Percentiles rank a stretch among this genome's conserved stretches.
Conservation (phyloP, 75 land plant species). For the Cupressus sempervirens region DNA sequence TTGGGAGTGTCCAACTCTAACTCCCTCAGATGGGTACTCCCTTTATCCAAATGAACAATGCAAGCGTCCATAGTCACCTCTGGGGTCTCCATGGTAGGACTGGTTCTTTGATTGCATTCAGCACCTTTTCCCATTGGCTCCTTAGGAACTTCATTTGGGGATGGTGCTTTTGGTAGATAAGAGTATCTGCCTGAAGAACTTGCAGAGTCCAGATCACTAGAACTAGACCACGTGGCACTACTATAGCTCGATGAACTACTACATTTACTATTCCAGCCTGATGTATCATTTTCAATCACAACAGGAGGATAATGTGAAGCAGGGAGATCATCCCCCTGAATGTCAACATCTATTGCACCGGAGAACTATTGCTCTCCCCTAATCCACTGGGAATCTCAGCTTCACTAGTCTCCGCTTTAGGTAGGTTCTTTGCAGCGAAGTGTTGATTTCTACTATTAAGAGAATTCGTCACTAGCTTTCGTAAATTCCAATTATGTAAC, state of each 20-base stretch:
- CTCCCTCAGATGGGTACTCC: too few species aligned
- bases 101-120: conserved; percentile 29
- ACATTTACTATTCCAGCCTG: conserved; percentile 30
- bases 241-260: conserved; percentile 56
- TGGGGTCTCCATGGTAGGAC: conserved; percentile 17
- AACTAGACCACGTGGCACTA: conserved; percentile 57
- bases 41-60: too few species aligned
- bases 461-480: conserved; percentile 63
- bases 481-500: conserved; percentile 62
- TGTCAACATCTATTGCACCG: conserved; percentile 77
- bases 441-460: conserved; percentile 35
- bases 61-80: conserved; percentile 12
- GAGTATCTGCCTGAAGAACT: conserved; percentile 76
- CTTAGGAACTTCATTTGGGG: conserved; percentile 34
- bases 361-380: conserved; percentile 39
- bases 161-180: conserved; percentile 37
- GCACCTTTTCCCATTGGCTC: conserved; percentile 36
- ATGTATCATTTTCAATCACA: conserved; percentile 64
- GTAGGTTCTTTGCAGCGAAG: conserved; percentile 15
- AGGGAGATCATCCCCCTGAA: conserved; percentile 74
- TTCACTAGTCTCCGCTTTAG: conserved; percentile 24
- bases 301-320: conserved; percentile 62
- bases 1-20: too few species aligned
- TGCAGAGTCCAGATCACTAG: conserved; percentile 67
- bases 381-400: conserved; percentile 43